These are phyloP conservation scores for Pouteria glomerata DNA, from an alignment of 148 eudicot species.

Conservation along the genomic window DNA sequence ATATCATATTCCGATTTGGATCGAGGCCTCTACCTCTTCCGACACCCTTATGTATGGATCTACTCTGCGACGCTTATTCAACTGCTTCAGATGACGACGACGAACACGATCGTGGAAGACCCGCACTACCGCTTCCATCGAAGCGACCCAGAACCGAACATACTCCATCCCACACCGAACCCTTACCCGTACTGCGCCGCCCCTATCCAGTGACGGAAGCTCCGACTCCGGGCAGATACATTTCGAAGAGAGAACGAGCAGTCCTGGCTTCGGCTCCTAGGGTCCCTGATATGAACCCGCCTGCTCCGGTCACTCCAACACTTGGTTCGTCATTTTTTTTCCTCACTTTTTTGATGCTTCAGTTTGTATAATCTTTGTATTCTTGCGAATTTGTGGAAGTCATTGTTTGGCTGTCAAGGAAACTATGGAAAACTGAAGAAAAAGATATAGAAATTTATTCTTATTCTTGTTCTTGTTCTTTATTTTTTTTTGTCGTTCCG, in stretches of 20 bases:
- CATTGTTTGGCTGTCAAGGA: background rate
- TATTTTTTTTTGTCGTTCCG: too few relatives aligned
- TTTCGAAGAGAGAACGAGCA: constrained; percentile 49
- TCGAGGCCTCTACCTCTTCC: too few relatives aligned
- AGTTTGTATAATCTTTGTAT: background rate
- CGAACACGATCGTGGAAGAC: constrained; percentile 3
- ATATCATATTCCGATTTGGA: too few relatives aligned
- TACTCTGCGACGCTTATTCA: constrained; percentile 36
- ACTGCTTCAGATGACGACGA: constrained; percentile 37
- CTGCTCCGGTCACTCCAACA: background rate
- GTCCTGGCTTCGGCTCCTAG: constrained; percentile 10
- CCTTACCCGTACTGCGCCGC: constrained; percentile 9
- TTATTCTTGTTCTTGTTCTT: background rate
- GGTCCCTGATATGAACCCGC: constrained; percentile 5
- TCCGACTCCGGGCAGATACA: constrained; percentile 37
- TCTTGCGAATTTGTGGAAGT: background rate
- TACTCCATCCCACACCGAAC: background rate
- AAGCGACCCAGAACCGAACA: constrained; percentile 23
- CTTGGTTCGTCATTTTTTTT: constrained; percentile 28
- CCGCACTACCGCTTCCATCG: constrained; percentile 14
- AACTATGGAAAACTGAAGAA: background rate
- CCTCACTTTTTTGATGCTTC: background rate
- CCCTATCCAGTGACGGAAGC: constrained; percentile 19
- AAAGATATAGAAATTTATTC: background rate
- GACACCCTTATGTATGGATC: constrained; percentile 28